These are phyloP conservation scores for Typha latifolia DNA, from an alignment of 176 grass and related monocot species.

Conservation along the genomic window DNA sequence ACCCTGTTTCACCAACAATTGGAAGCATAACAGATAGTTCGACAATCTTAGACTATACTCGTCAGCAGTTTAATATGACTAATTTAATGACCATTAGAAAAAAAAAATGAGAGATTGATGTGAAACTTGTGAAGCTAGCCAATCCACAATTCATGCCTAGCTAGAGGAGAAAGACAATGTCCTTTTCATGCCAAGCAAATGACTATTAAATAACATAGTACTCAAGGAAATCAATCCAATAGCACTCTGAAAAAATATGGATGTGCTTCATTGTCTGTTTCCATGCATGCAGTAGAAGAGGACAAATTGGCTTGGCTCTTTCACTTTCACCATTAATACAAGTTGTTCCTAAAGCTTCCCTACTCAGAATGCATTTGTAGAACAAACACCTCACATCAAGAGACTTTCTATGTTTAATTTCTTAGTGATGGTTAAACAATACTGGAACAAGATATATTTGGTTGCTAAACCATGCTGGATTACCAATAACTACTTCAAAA, in stretches of 20 bases:
- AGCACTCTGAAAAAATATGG: slow-evolving; percentile 3
- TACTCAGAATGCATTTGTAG: slow-evolving; percentile 32
- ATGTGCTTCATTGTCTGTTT: background rate
- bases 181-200: no score
- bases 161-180: no score
- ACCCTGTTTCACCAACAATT: no score
- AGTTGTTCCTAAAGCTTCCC: slow-evolving; percentile 31
- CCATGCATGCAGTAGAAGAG: background rate
- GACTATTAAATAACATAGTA: background rate
- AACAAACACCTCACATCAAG: slow-evolving; percentile 6
- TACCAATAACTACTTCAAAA: slow-evolving; percentile 21
- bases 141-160: no score
- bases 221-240: background rate
- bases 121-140: no score
- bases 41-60: no score
- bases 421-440: slow-evolving; percentile 12
- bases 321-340: slow-evolving; percentile 3
- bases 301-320: slow-evolving; percentile 2
- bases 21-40: no score
- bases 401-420: slow-evolving; percentile 10
- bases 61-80: no score
- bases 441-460: slow-evolving; percentile 13
- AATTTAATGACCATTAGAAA: no score
- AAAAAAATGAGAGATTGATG: no score
- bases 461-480: slow-evolving; percentile 30